Evolutionary conservation across 805 yeast genomes (phyloP).

Genomic region (Ogataea nonfermentans): DNA sequence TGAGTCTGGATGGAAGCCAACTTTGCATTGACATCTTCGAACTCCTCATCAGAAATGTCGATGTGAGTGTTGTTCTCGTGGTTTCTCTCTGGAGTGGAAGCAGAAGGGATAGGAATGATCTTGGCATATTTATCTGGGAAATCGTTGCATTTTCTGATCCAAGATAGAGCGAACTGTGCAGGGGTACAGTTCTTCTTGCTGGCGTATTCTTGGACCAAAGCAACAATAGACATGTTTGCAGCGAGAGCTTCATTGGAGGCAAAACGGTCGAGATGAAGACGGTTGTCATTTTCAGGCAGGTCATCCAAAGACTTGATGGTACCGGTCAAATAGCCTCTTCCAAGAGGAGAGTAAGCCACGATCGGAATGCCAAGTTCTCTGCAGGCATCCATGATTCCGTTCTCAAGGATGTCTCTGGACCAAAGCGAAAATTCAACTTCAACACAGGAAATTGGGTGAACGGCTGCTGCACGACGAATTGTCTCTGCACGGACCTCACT

Average conservation of each 20-base stretch:
- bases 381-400: conserved; percentile 64
- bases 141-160: conserved; percentile 50
- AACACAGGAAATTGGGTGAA: conserved; percentile 60
- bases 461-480: conserved; percentile 54
- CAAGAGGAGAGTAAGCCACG: conserved; percentile 80
- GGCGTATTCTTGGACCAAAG: conserved; percentile 50
- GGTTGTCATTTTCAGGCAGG: conserved; percentile 55
- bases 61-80: conserved; percentile 54
- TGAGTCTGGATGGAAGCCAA: conserved; percentile 42
- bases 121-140: conserved; percentile 40
- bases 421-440: conserved; percentile 80
- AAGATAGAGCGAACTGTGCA: conserved; percentile 71
- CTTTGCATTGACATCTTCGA: conserved; percentile 48
- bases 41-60: conserved; percentile 54
- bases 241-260: conserved; percentile 48
- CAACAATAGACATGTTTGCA: conserved; percentile 50
- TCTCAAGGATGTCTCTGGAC: conserved; percentile 53
- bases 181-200: conserved; percentile 44
- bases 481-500: conserved; percentile 69
- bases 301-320: conserved; percentile 43
- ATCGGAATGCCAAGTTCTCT: conserved; percentile 60
- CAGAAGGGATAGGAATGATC: conserved; percentile 80
- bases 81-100: conserved; percentile 59
- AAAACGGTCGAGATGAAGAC: conserved; percentile 55
- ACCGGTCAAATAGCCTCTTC: conserved; percentile 78